Evolutionary conservation across 177 flowering plant genomes (phyloP).

Genomic region (Telopea speciosissima): DNA sequence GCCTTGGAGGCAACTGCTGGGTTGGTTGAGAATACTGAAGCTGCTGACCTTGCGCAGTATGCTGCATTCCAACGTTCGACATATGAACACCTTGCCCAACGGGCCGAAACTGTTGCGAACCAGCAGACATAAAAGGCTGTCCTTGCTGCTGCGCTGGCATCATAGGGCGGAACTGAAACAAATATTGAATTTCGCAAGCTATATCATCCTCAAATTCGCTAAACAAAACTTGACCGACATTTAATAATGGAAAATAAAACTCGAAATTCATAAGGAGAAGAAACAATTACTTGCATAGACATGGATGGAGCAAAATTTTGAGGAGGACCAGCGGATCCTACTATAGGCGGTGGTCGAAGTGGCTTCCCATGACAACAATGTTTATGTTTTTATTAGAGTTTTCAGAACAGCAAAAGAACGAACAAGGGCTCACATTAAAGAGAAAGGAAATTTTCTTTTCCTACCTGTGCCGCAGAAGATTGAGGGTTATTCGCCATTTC

Average conservation of each 20-base stretch:
- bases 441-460: background rate
- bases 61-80: slow-evolving; percentile 44
- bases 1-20: slow-evolving; percentile 64
- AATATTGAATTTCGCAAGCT: background rate
- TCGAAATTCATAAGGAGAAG: background rate
- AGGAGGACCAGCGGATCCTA: slow-evolving; percentile 46
- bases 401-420: background rate
- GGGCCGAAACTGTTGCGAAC: slow-evolving; percentile 62
- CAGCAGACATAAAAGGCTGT: slow-evolving; percentile 46
- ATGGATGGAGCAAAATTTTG: slow-evolving; percentile 51
- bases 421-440: background rate
- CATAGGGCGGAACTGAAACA: slow-evolving; percentile 64
- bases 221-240: background rate
- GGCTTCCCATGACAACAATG: slow-evolving; percentile 28
- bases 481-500: slow-evolving; percentile 60
- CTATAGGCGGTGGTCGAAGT: slow-evolving; percentile 51
- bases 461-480: slow-evolving; percentile 71
- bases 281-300: slow-evolving; percentile 48
- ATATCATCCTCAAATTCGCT: background rate
- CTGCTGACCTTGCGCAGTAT: slow-evolving; percentile 49
- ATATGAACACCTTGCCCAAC: slow-evolving; percentile 44
- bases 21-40: slow-evolving; percentile 60
- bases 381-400: background rate
- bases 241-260: background rate
- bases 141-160: slow-evolving; percentile 45